Percentiles rank a stretch among this genome's conserved stretches.
phyloP scores from a whole-genome alignment of 2,329 filamentous ascomycete genomes.

The Colletotrichum tabaci region DNA sequence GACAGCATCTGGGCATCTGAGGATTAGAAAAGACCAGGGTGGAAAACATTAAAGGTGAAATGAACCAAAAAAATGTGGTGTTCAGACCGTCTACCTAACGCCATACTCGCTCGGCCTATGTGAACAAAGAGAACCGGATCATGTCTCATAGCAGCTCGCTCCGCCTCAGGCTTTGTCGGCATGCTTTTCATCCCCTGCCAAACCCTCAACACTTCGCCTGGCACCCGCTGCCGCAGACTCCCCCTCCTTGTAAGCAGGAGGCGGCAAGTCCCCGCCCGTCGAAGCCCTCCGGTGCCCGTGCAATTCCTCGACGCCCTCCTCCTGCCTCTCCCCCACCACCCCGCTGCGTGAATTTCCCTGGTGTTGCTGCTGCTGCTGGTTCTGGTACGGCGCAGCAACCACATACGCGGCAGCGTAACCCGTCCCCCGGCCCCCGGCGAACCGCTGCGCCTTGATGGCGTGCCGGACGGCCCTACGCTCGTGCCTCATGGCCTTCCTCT shows the following conservation, averaged over 20 bases:
- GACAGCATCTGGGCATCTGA: constrained; percentile 38
- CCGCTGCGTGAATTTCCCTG: background rate
- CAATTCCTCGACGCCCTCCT: constrained; percentile 21
- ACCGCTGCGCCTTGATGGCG: constrained; percentile 32
- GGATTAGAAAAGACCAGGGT: constrained; percentile 34
- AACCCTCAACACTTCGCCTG: constrained; percentile 27
- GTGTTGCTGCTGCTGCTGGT: constrained; percentile 1
- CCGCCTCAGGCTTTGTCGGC: background rate
- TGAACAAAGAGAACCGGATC: background rate
- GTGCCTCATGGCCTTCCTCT: constrained; percentile 28
- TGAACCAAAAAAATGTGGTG: constrained; percentile 5
- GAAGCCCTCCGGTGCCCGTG: constrained; percentile 5
- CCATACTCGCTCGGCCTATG: constrained; percentile 19
- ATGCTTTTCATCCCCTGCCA: constrained; percentile 20
- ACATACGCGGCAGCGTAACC: background rate
- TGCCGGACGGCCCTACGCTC: constrained; percentile 33
- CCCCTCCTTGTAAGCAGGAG: constrained; percentile 33
- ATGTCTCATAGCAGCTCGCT: background rate
- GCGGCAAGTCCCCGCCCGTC: constrained; percentile 17
- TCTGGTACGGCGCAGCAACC: background rate
- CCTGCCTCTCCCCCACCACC: background rate
- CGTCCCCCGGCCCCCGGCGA: constrained; percentile 15
- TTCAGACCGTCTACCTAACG: constrained; percentile 19
- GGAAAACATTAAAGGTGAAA: constrained; percentile 21
- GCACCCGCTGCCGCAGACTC: constrained; percentile 10